Conservation (phyloP, 345 rosid genomes). For the Viola odorata region DNA sequence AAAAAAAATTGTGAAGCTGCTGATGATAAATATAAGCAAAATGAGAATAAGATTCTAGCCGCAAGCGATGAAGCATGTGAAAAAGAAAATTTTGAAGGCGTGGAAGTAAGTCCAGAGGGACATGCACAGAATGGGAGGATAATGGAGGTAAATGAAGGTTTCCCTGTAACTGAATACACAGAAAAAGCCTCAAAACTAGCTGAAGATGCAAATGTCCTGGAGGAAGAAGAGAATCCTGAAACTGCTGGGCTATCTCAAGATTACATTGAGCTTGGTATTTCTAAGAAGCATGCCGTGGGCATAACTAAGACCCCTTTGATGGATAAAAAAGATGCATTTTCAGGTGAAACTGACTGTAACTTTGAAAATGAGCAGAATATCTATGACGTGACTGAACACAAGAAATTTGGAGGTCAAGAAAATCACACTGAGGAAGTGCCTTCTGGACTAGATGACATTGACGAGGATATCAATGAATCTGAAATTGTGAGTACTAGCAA, state of each 20-base stretch:
- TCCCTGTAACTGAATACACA: conserved; percentile 28
- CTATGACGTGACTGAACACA: conserved; percentile 23
- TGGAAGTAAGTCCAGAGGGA: conserved; percentile 18
- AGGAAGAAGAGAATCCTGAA: conserved; percentile 35
- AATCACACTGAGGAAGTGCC: conserved; percentile 34
- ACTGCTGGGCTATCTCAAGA: conserved; percentile 31
- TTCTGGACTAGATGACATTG: conserved; percentile 7
- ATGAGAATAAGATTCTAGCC: conserved; percentile 16
- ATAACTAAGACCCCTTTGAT: conserved; percentile 22
- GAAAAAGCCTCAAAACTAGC: conserved; percentile 32
- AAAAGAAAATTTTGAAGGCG: conserved; percentile 21
- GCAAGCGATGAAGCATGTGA: conserved; percentile 23
- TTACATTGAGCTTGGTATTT: conserved; percentile 28
- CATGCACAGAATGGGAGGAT: conserved; percentile 19
- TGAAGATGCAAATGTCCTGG: conserved; percentile 33
- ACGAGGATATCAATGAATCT: conserved; percentile 9
- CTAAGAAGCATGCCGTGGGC: conserved; percentile 33
- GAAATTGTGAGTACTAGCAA: conserved; percentile 11
- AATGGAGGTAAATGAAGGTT: conserved; percentile 26
- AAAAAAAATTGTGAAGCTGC: conserved; percentile 16
- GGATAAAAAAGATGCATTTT: conserved; percentile 22
- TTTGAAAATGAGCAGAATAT: conserved; percentile 34
- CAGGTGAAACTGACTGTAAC: conserved; percentile 24
- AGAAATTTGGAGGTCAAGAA: conserved; percentile 23
- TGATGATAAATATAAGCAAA: conserved; percentile 20